Conservation (phyloP, 192 early-diverging fungal genomes). For the Funneliformis geosporum region DNA sequence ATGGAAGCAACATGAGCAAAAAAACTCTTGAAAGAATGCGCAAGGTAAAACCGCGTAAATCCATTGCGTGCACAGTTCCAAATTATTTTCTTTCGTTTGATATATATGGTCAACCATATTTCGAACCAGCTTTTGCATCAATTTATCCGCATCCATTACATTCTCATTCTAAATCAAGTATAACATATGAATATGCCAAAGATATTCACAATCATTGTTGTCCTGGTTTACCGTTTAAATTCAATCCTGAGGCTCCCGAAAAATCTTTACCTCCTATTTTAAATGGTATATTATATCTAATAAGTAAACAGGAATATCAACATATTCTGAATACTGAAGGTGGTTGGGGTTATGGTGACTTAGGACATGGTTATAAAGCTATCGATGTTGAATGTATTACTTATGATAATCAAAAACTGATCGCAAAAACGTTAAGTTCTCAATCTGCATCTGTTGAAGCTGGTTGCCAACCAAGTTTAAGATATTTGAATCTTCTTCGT, state of each 20-base stretch:
- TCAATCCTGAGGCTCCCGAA: slow-evolving; percentile 36
- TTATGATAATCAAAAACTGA: slow-evolving; percentile 29
- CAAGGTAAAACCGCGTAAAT: slow-evolving; percentile 37
- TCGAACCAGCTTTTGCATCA: slow-evolving; percentile 43
- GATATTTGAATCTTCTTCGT: slow-evolving; percentile 39
- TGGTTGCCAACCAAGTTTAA: slow-evolving; percentile 32
- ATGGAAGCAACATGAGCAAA: slow-evolving; percentile 42
- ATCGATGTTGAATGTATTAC: slow-evolving; percentile 38
- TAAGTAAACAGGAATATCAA: slow-evolving; percentile 38
- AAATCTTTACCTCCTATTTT: slow-evolving; percentile 37
- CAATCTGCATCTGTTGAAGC: slow-evolving; percentile 29
- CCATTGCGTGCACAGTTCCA: slow-evolving; percentile 33
- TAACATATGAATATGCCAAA: slow-evolving; percentile 32
- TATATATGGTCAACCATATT: slow-evolving; percentile 37
- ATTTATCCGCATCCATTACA: slow-evolving; percentile 27
- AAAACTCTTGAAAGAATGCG: slow-evolving; percentile 38
- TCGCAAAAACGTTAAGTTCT: slow-evolving; percentile 35
- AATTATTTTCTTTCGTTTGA: slow-evolving; percentile 44
- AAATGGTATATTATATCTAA: slow-evolving; percentile 40
- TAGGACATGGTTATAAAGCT: slow-evolving; percentile 42
- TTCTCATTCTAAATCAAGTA: slow-evolving; percentile 17
- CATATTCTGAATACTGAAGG: slow-evolving; percentile 30
- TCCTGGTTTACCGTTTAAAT: slow-evolving; percentile 35
- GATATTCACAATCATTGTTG: slow-evolving; percentile 36
- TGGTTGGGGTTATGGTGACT: slow-evolving; percentile 40